Conservation (phyloP, 495 filamentous ascomycete genomes). For the Trichoderma reesei region DNA sequence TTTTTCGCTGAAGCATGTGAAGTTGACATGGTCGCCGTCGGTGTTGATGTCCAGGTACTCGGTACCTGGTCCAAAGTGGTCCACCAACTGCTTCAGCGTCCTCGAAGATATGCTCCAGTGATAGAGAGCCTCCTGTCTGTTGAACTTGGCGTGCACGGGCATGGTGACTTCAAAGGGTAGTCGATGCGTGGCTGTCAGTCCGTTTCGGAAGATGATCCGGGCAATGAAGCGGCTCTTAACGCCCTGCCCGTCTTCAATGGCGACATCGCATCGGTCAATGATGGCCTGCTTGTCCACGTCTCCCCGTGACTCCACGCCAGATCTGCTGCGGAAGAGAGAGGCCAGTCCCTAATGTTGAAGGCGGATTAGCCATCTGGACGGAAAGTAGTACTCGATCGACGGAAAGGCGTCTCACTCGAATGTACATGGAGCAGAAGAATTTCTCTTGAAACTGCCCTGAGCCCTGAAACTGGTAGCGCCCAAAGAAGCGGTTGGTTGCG, state of each 20-base stretch:
- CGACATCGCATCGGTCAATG: constrained; percentile 80
- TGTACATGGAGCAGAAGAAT: constrained; percentile 40
- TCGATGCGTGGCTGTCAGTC: constrained; percentile 84
- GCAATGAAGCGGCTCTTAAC: constrained; percentile 75
- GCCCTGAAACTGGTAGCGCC: constrained; percentile 56
- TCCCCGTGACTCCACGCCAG: constrained; percentile 23
- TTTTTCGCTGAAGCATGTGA: constrained; percentile 95
- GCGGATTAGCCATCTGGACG: not conserved
- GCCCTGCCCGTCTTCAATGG: constrained; percentile 62
- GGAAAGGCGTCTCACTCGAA: constrained; percentile 25
- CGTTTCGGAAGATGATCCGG: constrained; percentile 77
- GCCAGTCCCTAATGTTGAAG: constrained; percentile 26
- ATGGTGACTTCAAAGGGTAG: constrained; percentile 79
- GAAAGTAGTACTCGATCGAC: not conserved
- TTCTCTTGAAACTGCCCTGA: constrained; percentile 34
- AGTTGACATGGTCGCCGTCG: constrained; percentile 51
- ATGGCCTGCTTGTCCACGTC: constrained; percentile 61
- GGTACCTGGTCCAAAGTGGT: constrained; percentile 83
- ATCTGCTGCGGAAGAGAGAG: constrained; percentile 35
- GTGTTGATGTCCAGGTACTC: constrained; percentile 85
- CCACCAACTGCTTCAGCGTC: constrained; percentile 71
- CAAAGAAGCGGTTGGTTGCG: constrained; percentile 67
- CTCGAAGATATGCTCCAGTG: constrained; percentile 69
- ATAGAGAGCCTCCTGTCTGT: constrained; percentile 57
- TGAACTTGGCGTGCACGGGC: constrained; percentile 81